These are phyloP conservation scores for Bipolaris gigantea DNA, from an alignment of 2,329 filamentous ascomycete genomes.

Conservation along the genomic window DNA sequence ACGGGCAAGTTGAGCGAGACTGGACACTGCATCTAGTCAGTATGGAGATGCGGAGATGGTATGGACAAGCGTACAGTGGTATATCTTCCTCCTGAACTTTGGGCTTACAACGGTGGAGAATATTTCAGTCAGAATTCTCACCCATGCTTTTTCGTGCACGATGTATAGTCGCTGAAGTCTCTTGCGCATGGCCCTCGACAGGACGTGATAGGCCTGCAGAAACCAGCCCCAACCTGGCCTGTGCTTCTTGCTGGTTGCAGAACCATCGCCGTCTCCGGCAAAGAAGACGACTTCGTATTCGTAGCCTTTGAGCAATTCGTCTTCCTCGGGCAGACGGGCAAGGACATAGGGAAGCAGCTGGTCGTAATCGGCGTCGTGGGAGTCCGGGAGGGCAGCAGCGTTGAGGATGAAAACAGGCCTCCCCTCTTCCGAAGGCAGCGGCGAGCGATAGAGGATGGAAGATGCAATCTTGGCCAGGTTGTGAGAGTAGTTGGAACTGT, in stretches of 20 bases:
- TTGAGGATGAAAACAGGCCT: constrained; percentile 59
- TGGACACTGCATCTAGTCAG: constrained; percentile 48
- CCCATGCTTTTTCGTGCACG: constrained; percentile 61
- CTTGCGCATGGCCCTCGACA: constrained; percentile 58
- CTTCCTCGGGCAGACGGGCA: constrained; percentile 57
- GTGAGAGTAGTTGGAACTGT: constrained; percentile 52
- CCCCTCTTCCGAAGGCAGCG: constrained; percentile 53
- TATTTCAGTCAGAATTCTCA: constrained; percentile 58
- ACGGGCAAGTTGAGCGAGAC: constrained; percentile 52
- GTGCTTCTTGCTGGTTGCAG: constrained; percentile 51
- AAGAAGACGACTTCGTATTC: constrained; percentile 62
- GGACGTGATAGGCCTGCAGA: constrained; percentile 59
- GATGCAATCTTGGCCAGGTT: constrained; percentile 54
- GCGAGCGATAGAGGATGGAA: constrained; percentile 59
- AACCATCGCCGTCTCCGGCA: constrained; percentile 55
- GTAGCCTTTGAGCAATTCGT: constrained; percentile 56
- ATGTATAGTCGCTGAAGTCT: constrained; percentile 59
- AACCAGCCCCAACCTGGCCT: constrained; percentile 60
- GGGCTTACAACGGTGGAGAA: constrained; percentile 60
- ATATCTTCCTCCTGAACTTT: constrained; percentile 60
- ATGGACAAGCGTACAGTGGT: constrained; percentile 50
- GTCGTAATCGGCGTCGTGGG: constrained; percentile 58
- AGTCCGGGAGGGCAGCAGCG: constrained; percentile 59
- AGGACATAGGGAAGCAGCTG: constrained; percentile 58
- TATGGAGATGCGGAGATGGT: background rate